A percentile compares a stretch with the other conserved stretches of the same genome.
phyloP scores from a whole-genome alignment of 768 basidiomycete genomes.

The Lyophyllum decastes region DNA sequence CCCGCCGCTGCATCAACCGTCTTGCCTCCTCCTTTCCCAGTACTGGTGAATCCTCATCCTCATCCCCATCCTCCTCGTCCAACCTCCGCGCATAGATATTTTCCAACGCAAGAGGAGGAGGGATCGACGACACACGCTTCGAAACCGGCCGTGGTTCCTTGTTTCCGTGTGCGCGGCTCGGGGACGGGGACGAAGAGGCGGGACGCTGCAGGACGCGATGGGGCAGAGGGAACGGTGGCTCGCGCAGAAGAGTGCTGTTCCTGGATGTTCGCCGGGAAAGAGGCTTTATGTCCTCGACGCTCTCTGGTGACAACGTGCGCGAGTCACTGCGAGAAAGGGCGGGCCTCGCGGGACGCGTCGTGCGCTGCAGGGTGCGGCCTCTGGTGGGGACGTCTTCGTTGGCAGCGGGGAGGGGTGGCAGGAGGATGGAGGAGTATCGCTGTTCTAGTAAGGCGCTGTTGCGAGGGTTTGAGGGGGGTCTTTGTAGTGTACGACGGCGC shows the following conservation, averaged over 20 bases:
- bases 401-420: neutral
- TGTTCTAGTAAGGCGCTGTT: neutral
- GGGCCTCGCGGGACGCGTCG: neutral
- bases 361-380: slow-evolving; percentile 1
- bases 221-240: slow-evolving; percentile 8
- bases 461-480: neutral
- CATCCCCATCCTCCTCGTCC: neutral
- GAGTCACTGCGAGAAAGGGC: slow-evolving; percentile 1
- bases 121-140: slow-evolving; percentile 1
- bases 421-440: neutral
- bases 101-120: slow-evolving; percentile 5
- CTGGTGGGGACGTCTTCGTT: neutral
- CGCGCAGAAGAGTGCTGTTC: slow-evolving; percentile 9
- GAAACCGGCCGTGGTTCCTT: neutral
- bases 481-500: neutral
- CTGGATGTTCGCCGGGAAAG: neutral
- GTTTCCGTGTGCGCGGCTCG: neutral
- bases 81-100: neutral
- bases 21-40: slow-evolving; percentile 2
- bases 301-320: neutral
- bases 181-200: neutral
- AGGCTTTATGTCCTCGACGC: neutral
- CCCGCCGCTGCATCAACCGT: neutral
- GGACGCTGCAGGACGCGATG: slow-evolving; percentile 8
- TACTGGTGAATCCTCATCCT: neutral